phyloP scores from a whole-genome alignment of 2,329 filamentous ascomycete genomes.

The Claviceps sp. region DNA sequence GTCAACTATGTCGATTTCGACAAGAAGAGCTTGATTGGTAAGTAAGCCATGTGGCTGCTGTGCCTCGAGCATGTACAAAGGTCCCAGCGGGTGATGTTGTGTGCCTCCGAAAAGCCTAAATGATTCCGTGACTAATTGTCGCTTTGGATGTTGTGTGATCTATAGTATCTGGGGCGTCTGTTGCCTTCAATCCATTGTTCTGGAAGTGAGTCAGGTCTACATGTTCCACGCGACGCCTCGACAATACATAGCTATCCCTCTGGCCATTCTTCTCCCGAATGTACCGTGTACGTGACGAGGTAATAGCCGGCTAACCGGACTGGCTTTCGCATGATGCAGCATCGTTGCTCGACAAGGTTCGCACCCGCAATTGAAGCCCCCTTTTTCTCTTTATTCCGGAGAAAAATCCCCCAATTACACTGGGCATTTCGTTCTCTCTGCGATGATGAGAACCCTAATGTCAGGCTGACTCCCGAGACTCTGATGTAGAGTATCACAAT shows the following conservation, averaged over 20 bases:
- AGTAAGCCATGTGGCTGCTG: slow-evolving; percentile 15
- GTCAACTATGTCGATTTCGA: slow-evolving; percentile 55
- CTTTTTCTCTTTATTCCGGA: not conserved
- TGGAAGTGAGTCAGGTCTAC: slow-evolving; percentile 68
- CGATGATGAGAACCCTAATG: slow-evolving; percentile 6
- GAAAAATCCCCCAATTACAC: not conserved
- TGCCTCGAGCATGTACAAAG: not conserved
- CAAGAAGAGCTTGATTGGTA: slow-evolving; percentile 55
- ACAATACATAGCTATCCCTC: not conserved
- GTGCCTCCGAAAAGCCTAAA: not conserved
- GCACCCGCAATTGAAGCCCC: not conserved
- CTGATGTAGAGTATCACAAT: slow-evolving; percentile 67
- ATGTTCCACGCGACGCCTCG: not conserved
- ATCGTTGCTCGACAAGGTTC: slow-evolving; percentile 71
- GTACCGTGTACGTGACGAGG: not conserved
- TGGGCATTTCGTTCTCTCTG: not conserved
- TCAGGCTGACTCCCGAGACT: slow-evolving; percentile 6
- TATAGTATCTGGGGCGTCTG: slow-evolving; percentile 64
- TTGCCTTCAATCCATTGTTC: slow-evolving; percentile 95
- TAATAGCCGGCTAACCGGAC: not conserved
- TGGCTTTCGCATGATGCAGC: slow-evolving; percentile 28
- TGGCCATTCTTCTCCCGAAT: too few relatives aligned
- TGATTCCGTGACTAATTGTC: slow-evolving; percentile 2
- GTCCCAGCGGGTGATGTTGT: not conserved
- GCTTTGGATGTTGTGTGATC: not conserved